Conservation (phyloP, 805 yeast species). For the Candida lessepsii region DNA sequence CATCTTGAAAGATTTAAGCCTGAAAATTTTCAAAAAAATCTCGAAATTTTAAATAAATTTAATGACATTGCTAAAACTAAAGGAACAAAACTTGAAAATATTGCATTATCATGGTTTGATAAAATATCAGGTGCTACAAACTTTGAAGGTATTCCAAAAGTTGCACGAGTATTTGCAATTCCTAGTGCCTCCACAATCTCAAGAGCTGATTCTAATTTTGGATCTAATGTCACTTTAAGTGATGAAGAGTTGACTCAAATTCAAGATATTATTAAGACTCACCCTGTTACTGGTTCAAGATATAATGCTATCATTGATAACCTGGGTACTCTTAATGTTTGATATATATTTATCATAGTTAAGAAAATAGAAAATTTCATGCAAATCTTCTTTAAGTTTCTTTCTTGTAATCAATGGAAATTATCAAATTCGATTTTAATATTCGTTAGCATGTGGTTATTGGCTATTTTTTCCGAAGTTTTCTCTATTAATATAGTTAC, state of each 20-base stretch:
- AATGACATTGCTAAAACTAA: neutral
- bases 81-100: neutral
- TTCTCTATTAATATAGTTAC: no score
- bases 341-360: no score
- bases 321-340: no score
- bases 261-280: constrained; percentile 20
- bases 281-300: neutral
- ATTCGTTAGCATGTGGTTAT: no score
- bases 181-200: constrained; percentile 67
- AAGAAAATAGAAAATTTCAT: no score
- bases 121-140: constrained; percentile 66
- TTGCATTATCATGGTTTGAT: constrained; percentile 40
- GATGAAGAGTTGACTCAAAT: constrained; percentile 57
- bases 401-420: no score
- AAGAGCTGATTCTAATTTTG: constrained; percentile 62
- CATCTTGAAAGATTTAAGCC: constrained; percentile 48
- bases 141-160: constrained; percentile 38
- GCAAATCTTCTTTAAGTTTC: no score
- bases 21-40: constrained; percentile 57
- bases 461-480: no score
- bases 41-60: constrained; percentile 47
- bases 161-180: constrained; percentile 67
- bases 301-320: no score
- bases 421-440: no score
- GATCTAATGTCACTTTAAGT: constrained; percentile 42